These are phyloP conservation scores for Penicillium psychrofluorescens DNA, from an alignment of 495 filamentous ascomycete genomes.

Conservation along the genomic window DNA sequence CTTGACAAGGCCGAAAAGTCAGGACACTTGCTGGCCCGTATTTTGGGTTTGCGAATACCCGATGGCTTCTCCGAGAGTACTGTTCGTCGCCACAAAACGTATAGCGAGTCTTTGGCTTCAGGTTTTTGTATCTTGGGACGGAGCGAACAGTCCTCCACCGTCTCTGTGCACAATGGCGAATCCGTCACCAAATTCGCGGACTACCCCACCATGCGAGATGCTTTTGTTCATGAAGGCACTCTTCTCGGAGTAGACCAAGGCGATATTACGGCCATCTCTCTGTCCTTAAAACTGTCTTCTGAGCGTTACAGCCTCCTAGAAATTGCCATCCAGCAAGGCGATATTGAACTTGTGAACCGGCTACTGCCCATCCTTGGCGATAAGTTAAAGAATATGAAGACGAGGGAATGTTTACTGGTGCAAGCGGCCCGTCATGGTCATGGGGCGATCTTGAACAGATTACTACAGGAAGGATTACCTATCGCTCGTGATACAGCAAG, in stretches of 20 bases:
- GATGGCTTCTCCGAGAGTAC: constrained; percentile 2
- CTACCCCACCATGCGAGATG: not conserved
- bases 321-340: no score
- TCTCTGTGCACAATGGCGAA: not conserved
- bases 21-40: constrained; percentile 2
- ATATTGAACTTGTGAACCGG: no score
- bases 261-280: not conserved
- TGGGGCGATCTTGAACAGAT: no score
- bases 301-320: no score
- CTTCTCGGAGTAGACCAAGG: not conserved
- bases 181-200: not conserved
- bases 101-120: constrained; percentile 1
- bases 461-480: no score
- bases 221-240: not conserved
- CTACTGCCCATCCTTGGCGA: no score
- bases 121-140: not conserved
- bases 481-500: no score
- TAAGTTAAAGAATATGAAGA: no score
- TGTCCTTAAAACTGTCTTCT: no score
- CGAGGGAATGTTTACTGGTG: no score
- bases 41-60: constrained; percentile 3
- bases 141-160: not conserved
- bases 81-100: not conserved
- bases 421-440: no score
- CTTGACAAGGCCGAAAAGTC: constrained; percentile 11